Base-by-base conservation (phyloP, 192 early-diverging fungal genomes). In the Thoreauomyces humboldtii region DNA sequence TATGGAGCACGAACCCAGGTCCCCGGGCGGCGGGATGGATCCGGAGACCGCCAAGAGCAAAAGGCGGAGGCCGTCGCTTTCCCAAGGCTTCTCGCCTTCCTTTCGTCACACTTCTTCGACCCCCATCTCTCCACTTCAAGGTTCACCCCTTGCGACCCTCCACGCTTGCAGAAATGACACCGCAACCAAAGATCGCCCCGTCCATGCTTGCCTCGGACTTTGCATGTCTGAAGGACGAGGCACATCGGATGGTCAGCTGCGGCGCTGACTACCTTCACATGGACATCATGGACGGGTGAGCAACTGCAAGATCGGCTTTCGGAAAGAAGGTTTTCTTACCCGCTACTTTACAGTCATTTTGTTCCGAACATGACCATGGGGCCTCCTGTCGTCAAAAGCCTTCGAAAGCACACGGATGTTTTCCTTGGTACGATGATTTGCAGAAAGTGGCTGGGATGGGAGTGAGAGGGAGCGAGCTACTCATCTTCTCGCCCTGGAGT, bases 311-410 rank as follows among this genome's bases (percentile, higher is more conserved):
- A n/a, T n/a, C n/a, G n/a, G n/a, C n/a, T n/a, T n/a, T n/a, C n/a
- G n/a, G n/a, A n/a, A n/a, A n/a, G n/a, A n/a, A n/a, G n/a, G n/a
- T n/a, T n/a, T n/a, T n/a, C n/a, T n/a, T n/a, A n/a, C n/a, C n/a
- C n/a, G n/a, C n/a, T n/a, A n/a, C n/a, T n/a, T n/a, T n/a, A 50
- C 73, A 89, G 95, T 7, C 95, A 98, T 69, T 98, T 98, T 78
- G 95, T 98, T 11, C 95, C 95, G 51, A 98, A 98, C 78, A 77
- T 98, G 36, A 95, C 95, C 12, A 86, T 95, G 14, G 95, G 95
- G 12, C 91, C 94, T 3, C 95, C 95, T 19, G 87, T 98, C 42
- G 91, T 98, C 70, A 84, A 91, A 61, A 79, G 82, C 50, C 76
- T 98, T 38, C 82, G 91, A 43, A 87, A 90, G 68, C 91, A 94